These are phyloP conservation scores for Lichtheimia ramosa DNA, from an alignment of 371 early-diverging fungal species.

Conservation along the genomic window DNA sequence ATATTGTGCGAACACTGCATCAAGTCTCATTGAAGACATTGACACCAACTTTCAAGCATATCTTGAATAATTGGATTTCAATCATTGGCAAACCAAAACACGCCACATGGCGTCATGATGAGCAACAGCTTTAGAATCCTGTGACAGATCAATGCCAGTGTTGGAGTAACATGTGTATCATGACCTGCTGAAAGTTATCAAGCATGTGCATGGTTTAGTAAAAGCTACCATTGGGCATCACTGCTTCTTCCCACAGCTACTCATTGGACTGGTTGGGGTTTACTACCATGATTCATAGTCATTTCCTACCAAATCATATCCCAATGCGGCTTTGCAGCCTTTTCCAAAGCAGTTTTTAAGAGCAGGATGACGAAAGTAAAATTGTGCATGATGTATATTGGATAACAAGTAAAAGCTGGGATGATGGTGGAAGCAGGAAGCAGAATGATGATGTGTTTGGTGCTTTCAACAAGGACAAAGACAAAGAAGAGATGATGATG, in stretches of 20 bases:
- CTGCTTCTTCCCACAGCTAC: constrained; percentile 55
- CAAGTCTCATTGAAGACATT: constrained; percentile 66
- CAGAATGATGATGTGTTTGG: too few species aligned
- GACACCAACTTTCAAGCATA: constrained; percentile 45
- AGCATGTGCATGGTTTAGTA: too few species aligned
- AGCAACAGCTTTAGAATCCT: constrained; percentile 60
- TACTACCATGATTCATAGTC: constrained; percentile 15
- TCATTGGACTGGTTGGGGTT: constrained; percentile 42
- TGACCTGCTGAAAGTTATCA: constrained; percentile 17
- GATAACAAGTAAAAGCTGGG: too few species aligned
- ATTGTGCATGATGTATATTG: too few species aligned
- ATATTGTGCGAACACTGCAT: constrained; percentile 43
- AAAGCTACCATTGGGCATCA: constrained; percentile 29
- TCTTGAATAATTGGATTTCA: constrained; percentile 52
- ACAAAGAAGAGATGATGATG: too few species aligned
- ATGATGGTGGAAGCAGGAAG: too few species aligned
- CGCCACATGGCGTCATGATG: constrained; percentile 59
- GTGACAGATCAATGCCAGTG: not conserved
- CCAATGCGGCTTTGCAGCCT: constrained; percentile 48
- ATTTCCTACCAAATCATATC: constrained; percentile 66
- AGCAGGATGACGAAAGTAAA: constrained; percentile 4
- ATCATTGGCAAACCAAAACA: constrained; percentile 60
- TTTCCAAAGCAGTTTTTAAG: constrained; percentile 1
- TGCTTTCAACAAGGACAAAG: too few species aligned
- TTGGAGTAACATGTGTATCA: constrained; percentile 38